Evolutionary conservation across 768 basidiomycete genomes (phyloP).

Genomic region (Lyophyllum semitale): DNA sequence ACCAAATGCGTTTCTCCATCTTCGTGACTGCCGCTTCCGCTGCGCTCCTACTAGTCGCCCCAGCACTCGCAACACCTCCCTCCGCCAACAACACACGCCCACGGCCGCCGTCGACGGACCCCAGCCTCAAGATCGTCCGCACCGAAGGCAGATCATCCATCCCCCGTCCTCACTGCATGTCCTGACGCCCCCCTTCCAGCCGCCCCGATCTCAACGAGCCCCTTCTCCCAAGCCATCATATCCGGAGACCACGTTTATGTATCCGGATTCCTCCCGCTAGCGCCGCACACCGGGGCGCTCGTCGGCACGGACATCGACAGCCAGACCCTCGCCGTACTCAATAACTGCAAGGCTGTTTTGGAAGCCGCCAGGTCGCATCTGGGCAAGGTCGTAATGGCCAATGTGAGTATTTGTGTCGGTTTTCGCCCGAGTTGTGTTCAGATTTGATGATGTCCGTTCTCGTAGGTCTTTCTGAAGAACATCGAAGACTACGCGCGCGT

Average conservation of each 20-base stretch:
- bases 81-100: background rate
- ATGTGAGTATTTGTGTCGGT: background rate
- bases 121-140: background rate
- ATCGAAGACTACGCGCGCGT: constrained; percentile 7
- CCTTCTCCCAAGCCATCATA: constrained; percentile 10
- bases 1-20: too few relatives aligned
- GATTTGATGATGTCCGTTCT: background rate
- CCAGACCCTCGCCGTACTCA: constrained; percentile 4
- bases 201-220: constrained; percentile 5
- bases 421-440: background rate
- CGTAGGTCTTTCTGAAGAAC: constrained; percentile 9
- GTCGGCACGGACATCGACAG: constrained; percentile 1
- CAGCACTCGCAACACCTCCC: too few relatives aligned
- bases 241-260: constrained; percentile 10
- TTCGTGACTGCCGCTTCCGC: too few relatives aligned
- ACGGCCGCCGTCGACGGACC: background rate
- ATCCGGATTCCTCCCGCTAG: constrained; percentile 10
- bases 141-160: background rate
- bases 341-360: constrained; percentile 2
- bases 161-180: background rate
- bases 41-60: too few relatives aligned
- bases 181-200: background rate
- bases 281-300: constrained; percentile 5
- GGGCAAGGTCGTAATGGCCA: constrained; percentile 12
- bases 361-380: constrained; percentile 3